These are phyloP conservation scores for Saccharomycodes ludwigii DNA, from an alignment of 805 yeast genomes.

Conservation along the genomic window DNA sequence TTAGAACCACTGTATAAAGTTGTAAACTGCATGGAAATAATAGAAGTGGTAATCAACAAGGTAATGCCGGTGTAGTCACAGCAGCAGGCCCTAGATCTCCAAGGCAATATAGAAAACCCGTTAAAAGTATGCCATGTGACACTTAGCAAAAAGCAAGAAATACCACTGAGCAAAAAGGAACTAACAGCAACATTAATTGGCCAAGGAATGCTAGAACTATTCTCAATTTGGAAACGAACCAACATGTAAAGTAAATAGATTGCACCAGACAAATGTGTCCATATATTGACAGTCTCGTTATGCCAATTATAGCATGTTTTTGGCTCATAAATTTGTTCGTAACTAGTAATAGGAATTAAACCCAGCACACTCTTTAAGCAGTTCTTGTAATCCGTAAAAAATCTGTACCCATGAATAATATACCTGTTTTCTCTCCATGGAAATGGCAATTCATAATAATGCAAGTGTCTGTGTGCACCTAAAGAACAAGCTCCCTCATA, in stretches of 20 bases:
- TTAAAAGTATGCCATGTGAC: slow-evolving; percentile 87
- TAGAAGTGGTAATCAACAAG: slow-evolving; percentile 76
- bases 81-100: slow-evolving; percentile 75
- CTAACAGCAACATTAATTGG: slow-evolving; percentile 33
- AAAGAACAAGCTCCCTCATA: slow-evolving; percentile 33
- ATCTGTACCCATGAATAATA: slow-evolving; percentile 76
- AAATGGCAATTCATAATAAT: slow-evolving; percentile 79
- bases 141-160: slow-evolving; percentile 69
- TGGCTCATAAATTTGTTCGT: neutral
- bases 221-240: slow-evolving; percentile 38
- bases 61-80: slow-evolving; percentile 94
- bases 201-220: slow-evolving; percentile 30
- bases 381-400: slow-evolving; percentile 34
- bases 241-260: slow-evolving; percentile 41
- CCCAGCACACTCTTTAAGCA: slow-evolving; percentile 50
- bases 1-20: slow-evolving; percentile 51
- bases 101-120: slow-evolving; percentile 49
- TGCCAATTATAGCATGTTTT: slow-evolving; percentile 32
- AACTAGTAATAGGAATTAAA: slow-evolving; percentile 27
- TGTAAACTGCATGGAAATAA: slow-evolving; percentile 75
- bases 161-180: slow-evolving; percentile 56
- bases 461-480: slow-evolving; percentile 40
- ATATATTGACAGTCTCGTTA: slow-evolving; percentile 84
- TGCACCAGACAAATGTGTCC: slow-evolving; percentile 81
- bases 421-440: slow-evolving; percentile 90